Percentiles rank a stretch among this genome's conserved stretches.
Conservation (phyloP, 2,329 filamentous ascomycete species). For the Paecilomyces sp. region DNA sequence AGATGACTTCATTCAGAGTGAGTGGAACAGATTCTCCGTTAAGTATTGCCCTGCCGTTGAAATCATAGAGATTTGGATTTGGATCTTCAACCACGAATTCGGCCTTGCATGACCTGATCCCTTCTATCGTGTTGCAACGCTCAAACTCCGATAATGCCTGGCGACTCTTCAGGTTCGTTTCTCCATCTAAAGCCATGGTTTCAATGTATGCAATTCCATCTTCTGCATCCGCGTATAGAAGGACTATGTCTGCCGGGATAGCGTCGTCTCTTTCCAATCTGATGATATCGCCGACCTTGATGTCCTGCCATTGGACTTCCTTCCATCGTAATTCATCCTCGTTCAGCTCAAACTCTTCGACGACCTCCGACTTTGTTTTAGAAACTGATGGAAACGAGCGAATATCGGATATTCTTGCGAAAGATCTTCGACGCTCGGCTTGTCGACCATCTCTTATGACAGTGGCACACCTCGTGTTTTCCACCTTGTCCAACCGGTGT, state of each 20-base stretch:
- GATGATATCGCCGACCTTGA: slow-evolving; percentile 69
- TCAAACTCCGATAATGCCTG: slow-evolving; percentile 49
- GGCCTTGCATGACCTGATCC: slow-evolving; percentile 8
- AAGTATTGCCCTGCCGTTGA: slow-evolving; percentile 47
- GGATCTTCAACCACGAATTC: slow-evolving; percentile 51
- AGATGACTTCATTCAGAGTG: slow-evolving; percentile 66
- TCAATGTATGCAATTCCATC: slow-evolving; percentile 64
- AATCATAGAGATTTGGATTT: slow-evolving; percentile 51
- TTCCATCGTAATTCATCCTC: slow-evolving; percentile 44
- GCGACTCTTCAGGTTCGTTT: slow-evolving; percentile 50
- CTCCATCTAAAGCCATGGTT: slow-evolving; percentile 49
- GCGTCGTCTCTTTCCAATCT: slow-evolving; percentile 62
- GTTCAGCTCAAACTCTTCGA: slow-evolving; percentile 46
- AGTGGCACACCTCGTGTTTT: slow-evolving; percentile 49
- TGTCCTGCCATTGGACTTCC: slow-evolving; percentile 61
- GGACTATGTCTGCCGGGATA: slow-evolving; percentile 65
- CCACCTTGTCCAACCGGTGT: slow-evolving; percentile 68
- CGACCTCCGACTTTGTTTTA: slow-evolving; percentile 45
- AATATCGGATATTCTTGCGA: not conserved
- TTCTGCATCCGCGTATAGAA: slow-evolving; percentile 62
- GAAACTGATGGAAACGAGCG: not conserved
- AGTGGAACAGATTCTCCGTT: slow-evolving; percentile 51
- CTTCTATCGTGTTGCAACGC: slow-evolving; percentile 25
- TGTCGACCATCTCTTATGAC: not conserved
- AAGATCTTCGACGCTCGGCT: not conserved